Evolutionary conservation across 768 basidiomycete genomes (phyloP), one percentile per base, ranked within the genome.

Genomic region (Clathrus columnatus): DNA sequence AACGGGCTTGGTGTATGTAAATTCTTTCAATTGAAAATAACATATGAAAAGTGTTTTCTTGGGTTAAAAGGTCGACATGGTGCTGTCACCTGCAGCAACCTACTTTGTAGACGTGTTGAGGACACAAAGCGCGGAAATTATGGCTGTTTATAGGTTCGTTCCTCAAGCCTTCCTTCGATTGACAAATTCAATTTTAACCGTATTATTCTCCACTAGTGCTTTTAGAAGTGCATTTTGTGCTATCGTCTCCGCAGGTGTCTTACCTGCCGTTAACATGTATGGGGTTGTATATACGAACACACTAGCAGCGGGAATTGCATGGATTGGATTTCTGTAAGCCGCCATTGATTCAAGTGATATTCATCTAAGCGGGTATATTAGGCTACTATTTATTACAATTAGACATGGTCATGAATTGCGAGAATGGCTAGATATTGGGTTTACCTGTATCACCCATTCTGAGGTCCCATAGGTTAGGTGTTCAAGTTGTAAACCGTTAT

Each of bases 41-140:
- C 32, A 11, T 24, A 41, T 23, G 16, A 30, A 7, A 51, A 24
- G 57, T 7, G 48, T 36, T 14, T 43, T 27, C 29, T 41, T 3
- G 28, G n/a, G n/a, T n/a, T n/a, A n/a, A n/a, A 44, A 85, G 83
- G 74, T 81, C 16, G 78, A 85, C 60, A 61, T 80, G 46, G 75
- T 78, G 7, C 69, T 84, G 41, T 73, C 75, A 7, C 82, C 84
- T 0, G 69, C 70, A n/a, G 71, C 78, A 7, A 72, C 84, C 5
- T 85, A 85, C 59, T 67, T 69, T 29, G 75, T 85, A 5, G 85
- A 87, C 57, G 66, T 84, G 10, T 59, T 86, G 67, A 83, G 80
- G 28, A 64, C 70, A 24, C 73, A 75, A 21, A 85, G 84, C 59
- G 82, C 84, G 2, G 84, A 87, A 62, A 72, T 74, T 18, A 72